Evolutionary conservation across 208 protist species (phyloP), one percentile per base, ranked within the genome.

Genomic region (Trypanosoma grayi): DNA sequence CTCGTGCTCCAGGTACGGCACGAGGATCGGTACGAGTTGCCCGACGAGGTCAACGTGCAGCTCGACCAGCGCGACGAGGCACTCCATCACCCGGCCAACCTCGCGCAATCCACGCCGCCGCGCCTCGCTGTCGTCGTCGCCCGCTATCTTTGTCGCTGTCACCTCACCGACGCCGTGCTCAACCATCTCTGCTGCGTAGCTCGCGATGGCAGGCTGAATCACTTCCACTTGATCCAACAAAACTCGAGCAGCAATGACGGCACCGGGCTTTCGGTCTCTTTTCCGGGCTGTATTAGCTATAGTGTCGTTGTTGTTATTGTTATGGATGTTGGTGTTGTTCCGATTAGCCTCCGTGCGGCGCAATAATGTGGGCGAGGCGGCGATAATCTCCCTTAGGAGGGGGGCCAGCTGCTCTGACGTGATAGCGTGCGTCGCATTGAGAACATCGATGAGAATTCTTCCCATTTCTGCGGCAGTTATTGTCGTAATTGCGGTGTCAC

Each of bases 401-500:
- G 77, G 83, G 16, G 28, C 22, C 3, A 90, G 57, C 66, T 90
- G 77, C 27, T 71, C 79, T 1, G 68, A 13, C 10, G 79, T 81
- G 44, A 86, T 66, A 43, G 61, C 37, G n/a, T 60, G 24, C 2
- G 79, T 90, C 18, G 66, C 55, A 22, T 18, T 48, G 6, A 90
- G 63, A 41, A 90, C 58, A 45, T 90, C 83, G 14, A 34, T 14
- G 11, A 90, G 66, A 59, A 90, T 31, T 41, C 66, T 60, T 30
- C 67, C 83, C 79, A 86, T 86, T 74, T 86, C 79, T 2, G 37
- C 52, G 30, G 69, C 68, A 43, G 63, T 74, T 18, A 70, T 66
- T n/a, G 60, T 44, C 2, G 65, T 79, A n/a, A 72, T 66, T 2
- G 59, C 11, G 10, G 39, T 39, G 8, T 30, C 25, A 0, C 22